Evolutionary conservation across 805 yeast genomes (phyloP), one percentile per base, ranked within the genome.

Genomic region (Sporopachydermia lactativora): DNA sequence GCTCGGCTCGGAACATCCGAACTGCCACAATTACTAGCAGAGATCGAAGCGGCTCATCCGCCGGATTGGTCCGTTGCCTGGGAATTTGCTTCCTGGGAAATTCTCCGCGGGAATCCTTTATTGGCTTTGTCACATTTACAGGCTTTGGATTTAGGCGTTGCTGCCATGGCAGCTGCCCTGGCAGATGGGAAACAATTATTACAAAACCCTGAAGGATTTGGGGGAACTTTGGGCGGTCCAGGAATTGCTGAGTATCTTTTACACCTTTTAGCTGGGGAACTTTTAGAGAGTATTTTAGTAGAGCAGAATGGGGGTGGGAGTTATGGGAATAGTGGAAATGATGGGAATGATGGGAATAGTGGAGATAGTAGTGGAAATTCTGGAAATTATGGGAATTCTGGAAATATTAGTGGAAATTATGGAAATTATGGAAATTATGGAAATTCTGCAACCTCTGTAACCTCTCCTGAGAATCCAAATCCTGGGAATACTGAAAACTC

Each of bases 401-500:
- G n/a, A n/a, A n/a, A n/a, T n/a, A n/a, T n/a, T n/a, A n/a, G n/a
- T n/a, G n/a, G n/a, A n/a, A n/a, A 4, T 15, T 37, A 17, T 42
- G 44, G 2, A 39, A 41, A 5, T 15, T 28, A 24, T 34, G 18
- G 19, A 50, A 50, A 40, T 57, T 59, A 35, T 34, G 18, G 47
- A 42, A 58, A 57, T n/a, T 47, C 44, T 18, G 38, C 43, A 18
- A 45, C 49, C 19, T 49, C 52, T 13, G 45, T 36, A n/a, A 39
- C 40, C 8, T 44, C 35, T 6, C 46, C 44, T 13, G 39, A 39
- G n/a, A n/a, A n/a, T n/a, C n/a, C n/a, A n/a, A n/a, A n/a, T n/a
- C n/a, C n/a, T n/a, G n/a, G n/a, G n/a, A n/a, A n/a, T n/a, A 8
- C 37, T 37, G 15, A 19, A 18, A 11, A 11, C 14, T 37, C 39